These are phyloP conservation scores for Backusella liffmaniae DNA, from an alignment of 192 early-diverging fungal species.

Conservation along the genomic window DNA sequence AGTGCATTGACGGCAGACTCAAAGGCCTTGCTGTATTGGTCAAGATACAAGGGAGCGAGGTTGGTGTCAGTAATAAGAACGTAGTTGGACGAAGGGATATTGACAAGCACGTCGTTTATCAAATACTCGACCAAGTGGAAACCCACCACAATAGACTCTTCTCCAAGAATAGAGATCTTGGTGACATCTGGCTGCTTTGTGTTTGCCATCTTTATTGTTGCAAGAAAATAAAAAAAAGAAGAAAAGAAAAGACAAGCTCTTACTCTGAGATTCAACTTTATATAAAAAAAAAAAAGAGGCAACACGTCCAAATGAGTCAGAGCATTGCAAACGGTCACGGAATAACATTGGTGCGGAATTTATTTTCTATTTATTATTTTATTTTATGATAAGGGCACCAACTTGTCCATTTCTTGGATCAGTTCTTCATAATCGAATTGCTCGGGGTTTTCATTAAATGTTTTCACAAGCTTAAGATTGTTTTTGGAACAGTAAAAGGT, in stretches of 20 bases:
- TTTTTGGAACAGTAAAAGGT: constrained; percentile 84
- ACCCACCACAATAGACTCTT: constrained; percentile 86
- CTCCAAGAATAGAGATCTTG: constrained; percentile 83
- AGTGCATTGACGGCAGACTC: constrained; percentile 17
- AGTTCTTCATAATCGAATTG: constrained; percentile 70
- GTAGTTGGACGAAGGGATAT: constrained; percentile 82
- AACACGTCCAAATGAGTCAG: constrained; percentile 6
- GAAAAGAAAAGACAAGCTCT: neutral
- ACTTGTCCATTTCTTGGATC: constrained; percentile 41
- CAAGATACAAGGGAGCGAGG: constrained; percentile 73
- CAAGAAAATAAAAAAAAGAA: neutral
- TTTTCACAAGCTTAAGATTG: constrained; percentile 63
- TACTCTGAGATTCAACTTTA: neutral
- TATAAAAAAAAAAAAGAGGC: neutral
- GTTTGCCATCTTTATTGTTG: neutral
- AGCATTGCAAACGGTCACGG: neutral
- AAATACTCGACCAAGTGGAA: constrained; percentile 76
- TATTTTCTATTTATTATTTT: neutral
- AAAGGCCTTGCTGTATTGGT: constrained; percentile 40
- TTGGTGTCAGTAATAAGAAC: constrained; percentile 85
- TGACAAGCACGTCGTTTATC: constrained; percentile 67
- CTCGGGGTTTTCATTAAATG: constrained; percentile 73
- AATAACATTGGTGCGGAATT: neutral
- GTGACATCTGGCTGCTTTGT: constrained; percentile 47
- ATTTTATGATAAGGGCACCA: neutral